phyloP scores from a whole-genome alignment of 768 basidiomycete genomes.

The Tricholoma sp. region DNA sequence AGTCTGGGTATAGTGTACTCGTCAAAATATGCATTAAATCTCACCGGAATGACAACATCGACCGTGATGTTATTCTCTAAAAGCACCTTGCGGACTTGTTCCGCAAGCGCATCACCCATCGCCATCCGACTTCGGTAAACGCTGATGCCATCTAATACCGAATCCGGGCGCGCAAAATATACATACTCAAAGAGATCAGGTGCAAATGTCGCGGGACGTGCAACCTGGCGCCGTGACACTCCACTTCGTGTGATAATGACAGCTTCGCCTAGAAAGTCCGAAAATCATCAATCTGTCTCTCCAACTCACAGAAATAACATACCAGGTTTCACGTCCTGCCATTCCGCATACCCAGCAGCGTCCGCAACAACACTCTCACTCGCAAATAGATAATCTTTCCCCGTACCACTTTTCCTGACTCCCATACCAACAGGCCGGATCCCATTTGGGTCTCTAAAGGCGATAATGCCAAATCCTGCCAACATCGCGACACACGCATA shows the following conservation, averaged over 20 bases:
- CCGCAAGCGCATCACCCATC: slow-evolving; percentile 95
- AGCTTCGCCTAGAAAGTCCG: slow-evolving; percentile 68
- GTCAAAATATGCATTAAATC: slow-evolving; percentile 15
- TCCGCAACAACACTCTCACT: slow-evolving; percentile 97
- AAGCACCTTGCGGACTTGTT: slow-evolving; percentile 76
- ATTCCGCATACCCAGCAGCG: slow-evolving; percentile 84
- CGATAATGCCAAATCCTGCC: slow-evolving; percentile 97
- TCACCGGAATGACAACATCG: slow-evolving; percentile 94
- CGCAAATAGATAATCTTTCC: slow-evolving; percentile 84
- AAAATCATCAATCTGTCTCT: not conserved
- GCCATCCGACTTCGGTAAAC: slow-evolving; percentile 99
- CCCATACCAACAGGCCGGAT: slow-evolving; percentile 92
- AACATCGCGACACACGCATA: slow-evolving; percentile 99
- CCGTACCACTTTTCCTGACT: slow-evolving; percentile 50
- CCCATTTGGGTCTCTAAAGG: slow-evolving; percentile 96
- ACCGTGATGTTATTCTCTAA: slow-evolving; percentile 61
- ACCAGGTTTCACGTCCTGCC: slow-evolving; percentile 94
- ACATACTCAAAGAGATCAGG: slow-evolving; percentile 99
- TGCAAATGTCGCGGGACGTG: slow-evolving; percentile 69
- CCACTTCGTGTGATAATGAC: slow-evolving; percentile 86
- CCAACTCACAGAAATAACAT: slow-evolving; percentile 13
- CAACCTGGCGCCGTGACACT: slow-evolving; percentile 72
- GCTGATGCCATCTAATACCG: slow-evolving; percentile 93
- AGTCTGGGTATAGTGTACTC: not conserved
- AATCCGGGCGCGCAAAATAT: slow-evolving; percentile 97